A percentile compares a stretch with the other conserved stretches of the same genome.
Evolutionary conservation across 2,329 filamentous ascomycete species (phyloP).

Genomic region (Hypomyces perniciosus): DNA sequence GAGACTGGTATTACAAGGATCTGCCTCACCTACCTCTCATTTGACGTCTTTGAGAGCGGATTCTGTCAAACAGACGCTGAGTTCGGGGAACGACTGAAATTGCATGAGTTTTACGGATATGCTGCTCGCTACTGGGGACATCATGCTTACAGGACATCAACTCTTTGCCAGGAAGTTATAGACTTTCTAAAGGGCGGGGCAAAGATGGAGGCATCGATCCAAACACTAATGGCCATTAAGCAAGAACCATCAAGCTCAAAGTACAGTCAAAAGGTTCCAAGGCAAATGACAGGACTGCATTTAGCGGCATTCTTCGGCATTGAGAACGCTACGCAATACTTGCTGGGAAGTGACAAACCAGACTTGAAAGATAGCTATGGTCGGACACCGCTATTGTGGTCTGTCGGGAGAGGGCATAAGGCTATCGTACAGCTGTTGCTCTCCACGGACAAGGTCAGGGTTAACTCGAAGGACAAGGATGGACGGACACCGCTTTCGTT

Average conservation of each 20-base stretch:
- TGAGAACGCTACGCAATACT: background rate
- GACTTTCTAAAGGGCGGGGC: background rate
- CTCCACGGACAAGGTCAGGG: too few relatives aligned
- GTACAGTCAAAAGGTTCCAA: too few relatives aligned
- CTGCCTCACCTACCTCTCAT: slow-evolving; percentile 34
- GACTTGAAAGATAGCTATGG: background rate
- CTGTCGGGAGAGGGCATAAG: background rate
- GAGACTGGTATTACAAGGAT: slow-evolving; percentile 22
- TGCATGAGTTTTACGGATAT: background rate
- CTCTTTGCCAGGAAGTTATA: background rate
- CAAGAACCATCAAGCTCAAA: too few relatives aligned
- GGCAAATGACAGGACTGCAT: background rate
- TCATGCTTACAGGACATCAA: background rate
- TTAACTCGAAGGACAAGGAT: too few relatives aligned
- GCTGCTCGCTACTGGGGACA: background rate
- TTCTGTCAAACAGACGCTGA: background rate
- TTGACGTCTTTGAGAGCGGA: slow-evolving; percentile 20
- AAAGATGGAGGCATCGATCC: background rate
- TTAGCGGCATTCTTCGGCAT: background rate
- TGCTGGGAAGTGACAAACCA: background rate
- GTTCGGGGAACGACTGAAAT: background rate
- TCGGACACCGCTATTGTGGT: background rate
- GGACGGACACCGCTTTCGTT: too few relatives aligned
- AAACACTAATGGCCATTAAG: background rate
- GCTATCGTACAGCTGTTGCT: background rate